Base-by-base conservation (phyloP, 768 basidiomycete species). In the Tulasnella sp. region DNA sequence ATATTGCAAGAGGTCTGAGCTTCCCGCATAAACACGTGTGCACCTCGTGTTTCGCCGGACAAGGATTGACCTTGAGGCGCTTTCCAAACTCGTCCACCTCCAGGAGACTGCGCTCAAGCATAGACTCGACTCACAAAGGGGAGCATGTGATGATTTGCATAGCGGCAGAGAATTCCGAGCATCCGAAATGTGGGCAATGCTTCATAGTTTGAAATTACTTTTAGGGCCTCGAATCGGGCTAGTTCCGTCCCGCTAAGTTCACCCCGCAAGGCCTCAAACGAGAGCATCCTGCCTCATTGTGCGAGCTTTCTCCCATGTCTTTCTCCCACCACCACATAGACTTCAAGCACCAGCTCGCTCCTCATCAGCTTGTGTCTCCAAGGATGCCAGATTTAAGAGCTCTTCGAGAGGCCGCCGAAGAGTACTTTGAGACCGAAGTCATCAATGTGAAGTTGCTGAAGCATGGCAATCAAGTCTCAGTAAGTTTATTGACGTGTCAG, bases 341-440 rank as follows among this genome's bases (percentile, higher is more conserved):
- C 52, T 59, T 59, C 52, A 59, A 29, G 52, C 52, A 26, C 26
- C 52, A 59, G 52, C 52, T 59, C 52, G 52, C 52, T 59, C 52
- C 52, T 59, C 52, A 59, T 59, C 52, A 26, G 52, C 52, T 59
- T 16, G 52, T 12, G 26, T 59, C 34, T 65, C 64, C 64, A 29
- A 65, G 35, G 1, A 65, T 65, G 64, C 35, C 64, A 37, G 64
- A 65, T 65, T 26, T 65, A 37, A 26, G 64, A 8, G 64, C 64
- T 5, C 64, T 65, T 36, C 64, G 64, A 5, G 35, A 36, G 64
- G 64, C 64, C 19, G 64, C 64, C 11, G 39, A 69, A 40, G 67
- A 69, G 34, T 69, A 42, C 42, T 69, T 69, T 17, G 40, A 69
- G 67, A 52, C 44, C 19, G 67, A 69, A n/a, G 44, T 52, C 14